phyloP scores from a whole-genome alignment of 768 basidiomycete species.

The Tricholoma sp. region DNA sequence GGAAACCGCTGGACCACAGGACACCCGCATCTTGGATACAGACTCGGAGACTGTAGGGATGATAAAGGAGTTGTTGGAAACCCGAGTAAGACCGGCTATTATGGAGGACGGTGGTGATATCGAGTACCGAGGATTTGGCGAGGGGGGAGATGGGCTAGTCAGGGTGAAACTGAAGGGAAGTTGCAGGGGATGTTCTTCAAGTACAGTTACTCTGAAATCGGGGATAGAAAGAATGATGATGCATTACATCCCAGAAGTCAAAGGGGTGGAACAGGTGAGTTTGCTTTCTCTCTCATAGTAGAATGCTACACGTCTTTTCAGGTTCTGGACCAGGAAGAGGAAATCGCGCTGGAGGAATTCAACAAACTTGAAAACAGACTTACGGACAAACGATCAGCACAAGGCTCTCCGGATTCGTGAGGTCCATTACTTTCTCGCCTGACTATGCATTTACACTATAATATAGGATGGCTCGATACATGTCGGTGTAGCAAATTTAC shows the following conservation, averaged over 20 bases:
- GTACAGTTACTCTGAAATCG: constrained; percentile 91
- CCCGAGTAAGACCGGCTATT: constrained; percentile 91
- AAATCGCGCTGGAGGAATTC: constrained; percentile 84
- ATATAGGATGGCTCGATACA: constrained; percentile 72
- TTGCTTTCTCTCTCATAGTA: background rate
- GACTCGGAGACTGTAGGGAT: constrained; percentile 97
- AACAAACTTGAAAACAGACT: constrained; percentile 78
- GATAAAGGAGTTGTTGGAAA: constrained; percentile 97
- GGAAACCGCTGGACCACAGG: constrained; percentile 84
- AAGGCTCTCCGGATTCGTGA: constrained; percentile 38
- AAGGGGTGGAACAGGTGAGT: constrained; percentile 81
- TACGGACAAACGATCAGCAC: constrained; percentile 34
- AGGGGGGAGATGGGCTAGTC: constrained; percentile 74
- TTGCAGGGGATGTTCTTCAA: constrained; percentile 92
- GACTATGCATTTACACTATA: background rate
- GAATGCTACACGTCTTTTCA: constrained; percentile 24
- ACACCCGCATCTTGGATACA: constrained; percentile 88
- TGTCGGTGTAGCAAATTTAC: constrained; percentile 63
- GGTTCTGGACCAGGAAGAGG: constrained; percentile 89
- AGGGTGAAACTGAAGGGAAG: constrained; percentile 93
- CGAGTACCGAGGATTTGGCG: constrained; percentile 88
- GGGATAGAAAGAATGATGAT: constrained; percentile 99
- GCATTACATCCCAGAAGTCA: constrained; percentile 98
- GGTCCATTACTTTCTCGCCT: background rate
- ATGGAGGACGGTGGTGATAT: constrained; percentile 99